Evolutionary conservation across 2,329 filamentous ascomycete genomes (phyloP).

Genomic region (Colletotrichum plurivorum): DNA sequence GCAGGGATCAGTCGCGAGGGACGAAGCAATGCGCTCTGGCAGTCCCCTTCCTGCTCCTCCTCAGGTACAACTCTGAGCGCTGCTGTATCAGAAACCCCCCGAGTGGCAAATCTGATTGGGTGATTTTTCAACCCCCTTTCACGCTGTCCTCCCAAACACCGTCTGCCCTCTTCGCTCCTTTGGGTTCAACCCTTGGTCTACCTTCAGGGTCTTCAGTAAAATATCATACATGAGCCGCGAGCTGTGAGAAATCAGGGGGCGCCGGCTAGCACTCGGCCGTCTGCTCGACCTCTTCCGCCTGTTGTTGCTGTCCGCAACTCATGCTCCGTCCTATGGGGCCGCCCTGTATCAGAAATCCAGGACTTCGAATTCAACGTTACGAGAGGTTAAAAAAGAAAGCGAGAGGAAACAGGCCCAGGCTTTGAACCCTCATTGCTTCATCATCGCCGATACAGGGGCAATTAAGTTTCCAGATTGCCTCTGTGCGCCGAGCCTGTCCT

Average conservation of each 20-base stretch:
- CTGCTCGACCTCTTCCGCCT: background rate
- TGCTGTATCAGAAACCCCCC: conserved; percentile 30
- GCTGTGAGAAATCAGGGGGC: conserved; percentile 12
- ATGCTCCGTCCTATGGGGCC: background rate
- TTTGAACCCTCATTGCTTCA: conserved; percentile 16
- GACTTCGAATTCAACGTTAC: background rate
- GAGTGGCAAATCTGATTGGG: conserved; percentile 28
- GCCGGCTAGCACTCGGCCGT: conserved; percentile 10
- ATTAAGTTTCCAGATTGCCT: conserved; percentile 31
- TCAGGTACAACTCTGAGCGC: background rate
- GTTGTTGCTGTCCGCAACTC: background rate
- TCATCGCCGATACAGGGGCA: conserved; percentile 17
- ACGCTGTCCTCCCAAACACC: background rate
- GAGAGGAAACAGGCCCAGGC: conserved; percentile 9
- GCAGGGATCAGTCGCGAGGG: conserved; percentile 22
- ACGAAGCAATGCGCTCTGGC: conserved; percentile 22
- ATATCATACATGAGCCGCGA: conserved; percentile 21
- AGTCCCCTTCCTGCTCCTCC: background rate
- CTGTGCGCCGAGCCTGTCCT: conserved; percentile 30
- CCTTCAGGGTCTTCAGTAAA: conserved; percentile 10
- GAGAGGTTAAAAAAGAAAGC: background rate
- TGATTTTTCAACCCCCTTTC: conserved; percentile 20
- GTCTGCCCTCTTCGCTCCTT: background rate
- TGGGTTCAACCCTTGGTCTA: conserved; percentile 16
- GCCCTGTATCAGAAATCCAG: background rate